These are phyloP conservation scores for Citeromyces nyonsensis DNA, from an alignment of 805 yeast species.

Conservation along the genomic window DNA sequence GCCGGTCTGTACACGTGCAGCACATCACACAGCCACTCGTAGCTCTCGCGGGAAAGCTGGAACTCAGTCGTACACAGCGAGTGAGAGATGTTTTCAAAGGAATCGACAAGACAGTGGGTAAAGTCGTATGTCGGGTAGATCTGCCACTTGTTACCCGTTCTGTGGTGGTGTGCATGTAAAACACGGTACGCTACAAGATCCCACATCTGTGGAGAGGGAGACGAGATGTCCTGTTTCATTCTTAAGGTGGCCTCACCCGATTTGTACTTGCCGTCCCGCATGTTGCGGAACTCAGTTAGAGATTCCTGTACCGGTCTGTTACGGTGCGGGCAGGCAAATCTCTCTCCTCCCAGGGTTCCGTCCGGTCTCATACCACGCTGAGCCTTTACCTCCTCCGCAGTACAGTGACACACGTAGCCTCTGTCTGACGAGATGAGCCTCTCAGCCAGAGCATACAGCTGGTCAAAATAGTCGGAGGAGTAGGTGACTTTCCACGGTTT, in stretches of 20 bases:
- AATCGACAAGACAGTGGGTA: conserved; percentile 98
- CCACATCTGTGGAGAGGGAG: conserved; percentile 99
- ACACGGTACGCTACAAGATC: conserved; percentile 96
- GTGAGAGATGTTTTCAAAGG: conserved; percentile 90
- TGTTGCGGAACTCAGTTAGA: conserved; percentile 67
- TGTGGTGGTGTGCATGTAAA: conserved; percentile 80
- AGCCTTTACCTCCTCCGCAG: conserved; percentile 78
- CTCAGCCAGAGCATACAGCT: conserved; percentile 81
- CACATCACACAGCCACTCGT: conserved; percentile 97
- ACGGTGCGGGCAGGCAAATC: conserved; percentile 74
- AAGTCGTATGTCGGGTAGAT: conserved; percentile 97
- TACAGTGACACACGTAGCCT: conserved; percentile 90
- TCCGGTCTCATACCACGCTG: conserved; percentile 86
- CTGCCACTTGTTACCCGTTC: conserved; percentile 96
- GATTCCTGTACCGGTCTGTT: conserved; percentile 56
- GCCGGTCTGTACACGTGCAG: conserved; percentile 95
- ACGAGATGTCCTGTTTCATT: conserved; percentile 85
- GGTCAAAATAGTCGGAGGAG: conserved; percentile 89
- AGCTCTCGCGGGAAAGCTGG: conserved; percentile 80
- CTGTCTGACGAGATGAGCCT: conserved; percentile 49
- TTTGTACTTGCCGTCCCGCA: conserved; percentile 80
- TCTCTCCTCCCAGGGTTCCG: conserved; percentile 88
- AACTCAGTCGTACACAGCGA: conserved; percentile 95
- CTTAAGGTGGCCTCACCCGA: conserved; percentile 91
- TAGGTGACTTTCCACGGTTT: conserved; percentile 89